Conservation (phyloP, 306 rosid genomes). For the Trichosanthes truncata region DNA sequence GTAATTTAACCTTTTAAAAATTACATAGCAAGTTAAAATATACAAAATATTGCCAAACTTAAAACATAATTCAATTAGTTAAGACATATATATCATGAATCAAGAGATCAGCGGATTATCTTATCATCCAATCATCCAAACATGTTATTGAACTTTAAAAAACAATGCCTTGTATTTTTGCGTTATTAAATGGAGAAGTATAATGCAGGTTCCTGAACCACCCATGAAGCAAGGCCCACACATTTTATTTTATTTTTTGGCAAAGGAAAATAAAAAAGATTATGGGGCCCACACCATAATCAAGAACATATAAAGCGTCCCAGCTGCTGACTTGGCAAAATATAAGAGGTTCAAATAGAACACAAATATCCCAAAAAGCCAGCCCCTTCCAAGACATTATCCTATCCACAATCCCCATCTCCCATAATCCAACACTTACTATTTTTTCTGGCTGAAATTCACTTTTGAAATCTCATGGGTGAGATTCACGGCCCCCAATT, state of each 20-base stretch:
- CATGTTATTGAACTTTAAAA: too few relatives aligned
- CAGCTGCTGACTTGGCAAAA: conserved; percentile 21
- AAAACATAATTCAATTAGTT: too few relatives aligned
- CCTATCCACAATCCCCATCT: conserved; percentile 62
- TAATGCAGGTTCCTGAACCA: not conserved
- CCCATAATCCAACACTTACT: conserved; percentile 20
- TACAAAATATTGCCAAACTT: too few relatives aligned
- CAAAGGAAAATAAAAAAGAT: too few relatives aligned
- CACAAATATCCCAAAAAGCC: conserved; percentile 24
- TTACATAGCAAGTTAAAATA: too few relatives aligned
- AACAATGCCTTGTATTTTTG: too few relatives aligned
- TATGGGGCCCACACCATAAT: not conserved
- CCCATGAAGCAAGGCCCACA: not conserved
- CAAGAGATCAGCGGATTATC: too few relatives aligned
- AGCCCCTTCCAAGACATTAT: conserved; percentile 30
- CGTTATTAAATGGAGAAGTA: not conserved
- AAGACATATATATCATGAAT: too few relatives aligned
- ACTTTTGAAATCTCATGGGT: conserved; percentile 42
- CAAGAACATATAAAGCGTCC: not conserved
- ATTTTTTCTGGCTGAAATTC: conserved; percentile 25
- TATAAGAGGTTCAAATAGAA: conserved; percentile 18
- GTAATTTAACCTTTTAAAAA: too few relatives aligned
- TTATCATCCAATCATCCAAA: too few relatives aligned
- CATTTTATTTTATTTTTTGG: too few relatives aligned
- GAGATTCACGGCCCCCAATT: conserved; percentile 27